phyloP scores from a whole-genome alignment of 495 filamentous ascomycete genomes.

The Amphirosellinia nigrospora region DNA sequence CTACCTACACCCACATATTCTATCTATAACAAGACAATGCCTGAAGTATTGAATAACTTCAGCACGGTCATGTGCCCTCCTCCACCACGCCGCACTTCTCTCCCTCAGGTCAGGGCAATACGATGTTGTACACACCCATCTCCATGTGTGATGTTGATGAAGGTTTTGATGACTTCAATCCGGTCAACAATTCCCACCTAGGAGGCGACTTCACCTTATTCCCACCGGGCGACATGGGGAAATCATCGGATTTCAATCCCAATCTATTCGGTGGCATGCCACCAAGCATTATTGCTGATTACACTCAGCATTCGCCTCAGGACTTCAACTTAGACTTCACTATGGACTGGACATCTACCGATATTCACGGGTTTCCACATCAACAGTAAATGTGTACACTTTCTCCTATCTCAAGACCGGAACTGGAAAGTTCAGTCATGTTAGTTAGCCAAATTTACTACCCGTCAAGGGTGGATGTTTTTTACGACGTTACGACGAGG shows the following conservation, averaged over 20 bases:
- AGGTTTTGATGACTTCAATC: constrained; percentile 55
- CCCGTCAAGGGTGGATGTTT: constrained; percentile 1
- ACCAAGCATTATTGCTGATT: constrained; percentile 46
- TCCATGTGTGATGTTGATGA: constrained; percentile 55
- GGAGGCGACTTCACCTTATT: constrained; percentile 58
- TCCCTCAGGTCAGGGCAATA: constrained; percentile 65
- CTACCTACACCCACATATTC: constrained; percentile 46
- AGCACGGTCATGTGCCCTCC: constrained; percentile 43
- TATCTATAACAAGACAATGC: constrained; percentile 49
- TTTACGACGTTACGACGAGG: constrained; percentile 40
- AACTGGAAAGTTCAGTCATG: constrained; percentile 2
- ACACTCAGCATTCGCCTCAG: constrained; percentile 50
- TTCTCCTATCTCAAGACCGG: constrained; percentile 27
- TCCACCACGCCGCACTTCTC: constrained; percentile 60
- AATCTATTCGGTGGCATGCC: constrained; percentile 45
- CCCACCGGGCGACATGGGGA: constrained; percentile 36
- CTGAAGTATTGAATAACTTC: constrained; percentile 41
- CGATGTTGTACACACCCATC: constrained; percentile 68
- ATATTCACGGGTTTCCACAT: constrained; percentile 39
- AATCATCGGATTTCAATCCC: constrained; percentile 32
- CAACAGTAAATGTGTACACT: constrained; percentile 2
- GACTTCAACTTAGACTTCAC: constrained; percentile 48
- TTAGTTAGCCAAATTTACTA: not conserved
- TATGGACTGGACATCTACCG: constrained; percentile 49
- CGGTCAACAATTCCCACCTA: constrained; percentile 38